Conservation (phyloP, 306 rosid species). For the Glycine tomentella region DNA sequence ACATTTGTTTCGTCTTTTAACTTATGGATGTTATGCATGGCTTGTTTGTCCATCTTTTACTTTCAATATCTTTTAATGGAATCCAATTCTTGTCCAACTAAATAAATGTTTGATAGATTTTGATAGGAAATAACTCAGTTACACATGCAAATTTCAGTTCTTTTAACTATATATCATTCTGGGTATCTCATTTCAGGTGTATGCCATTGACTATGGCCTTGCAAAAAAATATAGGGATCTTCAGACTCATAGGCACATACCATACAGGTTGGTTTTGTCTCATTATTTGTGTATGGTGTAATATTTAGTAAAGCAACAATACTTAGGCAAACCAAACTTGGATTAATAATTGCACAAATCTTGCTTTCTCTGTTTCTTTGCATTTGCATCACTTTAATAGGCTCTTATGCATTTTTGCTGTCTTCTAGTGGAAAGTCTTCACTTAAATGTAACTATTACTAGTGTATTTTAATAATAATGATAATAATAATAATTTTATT, state of each 20-base stretch:
- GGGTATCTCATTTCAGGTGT: constrained; percentile 69
- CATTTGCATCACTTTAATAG: constrained; percentile 26
- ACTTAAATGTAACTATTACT: constrained; percentile 10
- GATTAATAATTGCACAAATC: constrained; percentile 1
- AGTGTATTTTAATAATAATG: not conserved
- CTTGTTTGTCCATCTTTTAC: constrained; percentile 39
- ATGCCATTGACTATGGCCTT: constrained; percentile 93
- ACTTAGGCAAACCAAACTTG: constrained; percentile 26
- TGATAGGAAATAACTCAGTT: constrained; percentile 35
- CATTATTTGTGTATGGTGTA: constrained; percentile 34
- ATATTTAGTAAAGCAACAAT: constrained; percentile 22
- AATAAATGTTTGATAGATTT: constrained; percentile 4
- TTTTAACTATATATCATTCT: constrained; percentile 29
- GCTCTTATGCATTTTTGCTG: constrained; percentile 6
- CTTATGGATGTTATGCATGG: constrained; percentile 3
- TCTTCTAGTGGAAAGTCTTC: constrained; percentile 20
- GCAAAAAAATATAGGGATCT: constrained; percentile 97
- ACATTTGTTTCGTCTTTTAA: not conserved
- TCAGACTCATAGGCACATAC: constrained; percentile 96
- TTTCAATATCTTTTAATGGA: not conserved
- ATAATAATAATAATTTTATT: not conserved
- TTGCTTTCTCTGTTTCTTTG: not conserved
- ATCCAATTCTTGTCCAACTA: constrained; percentile 27
- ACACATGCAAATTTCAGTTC: constrained; percentile 24
- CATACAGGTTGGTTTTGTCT: constrained; percentile 78